These are phyloP conservation scores for Diplodia corticola DNA, from an alignment of 2,329 filamentous ascomycete species.

Conservation along the genomic window DNA sequence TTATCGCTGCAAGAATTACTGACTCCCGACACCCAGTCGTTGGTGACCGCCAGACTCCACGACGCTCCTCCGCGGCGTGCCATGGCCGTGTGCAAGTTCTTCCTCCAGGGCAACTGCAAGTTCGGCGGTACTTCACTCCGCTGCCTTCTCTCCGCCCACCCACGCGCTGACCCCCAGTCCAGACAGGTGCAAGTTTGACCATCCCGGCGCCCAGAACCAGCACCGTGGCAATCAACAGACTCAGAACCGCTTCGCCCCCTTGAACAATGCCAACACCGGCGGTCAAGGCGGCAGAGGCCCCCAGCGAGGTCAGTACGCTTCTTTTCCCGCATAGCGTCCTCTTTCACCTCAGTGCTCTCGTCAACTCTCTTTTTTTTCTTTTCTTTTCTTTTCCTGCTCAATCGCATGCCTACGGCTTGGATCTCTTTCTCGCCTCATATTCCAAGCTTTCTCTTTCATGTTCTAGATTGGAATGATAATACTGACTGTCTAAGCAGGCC, in stretches of 20 bases:
- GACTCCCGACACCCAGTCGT: slow-evolving; percentile 7
- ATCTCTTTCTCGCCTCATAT: not conserved
- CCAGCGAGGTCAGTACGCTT: slow-evolving; percentile 41
- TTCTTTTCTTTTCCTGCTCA: not conserved
- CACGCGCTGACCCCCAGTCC: not conserved
- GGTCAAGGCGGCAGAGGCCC: slow-evolving; percentile 26
- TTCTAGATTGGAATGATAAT: not conserved
- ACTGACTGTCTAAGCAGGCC: slow-evolving; percentile 15
- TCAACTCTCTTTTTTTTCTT: not conserved
- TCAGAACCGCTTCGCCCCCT: slow-evolving; percentile 62
- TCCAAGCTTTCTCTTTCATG: not conserved
- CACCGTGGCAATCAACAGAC: slow-evolving; percentile 25
- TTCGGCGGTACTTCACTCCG: slow-evolving; percentile 57
- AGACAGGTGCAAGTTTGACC: slow-evolving; percentile 63
- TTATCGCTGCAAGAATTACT: slow-evolving; percentile 1
- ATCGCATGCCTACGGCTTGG: not conserved
- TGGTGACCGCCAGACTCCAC: slow-evolving; percentile 7
- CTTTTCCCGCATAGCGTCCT: slow-evolving; percentile 3
- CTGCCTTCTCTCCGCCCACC: not conserved
- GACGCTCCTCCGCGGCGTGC: not conserved
- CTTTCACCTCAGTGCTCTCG: not conserved
- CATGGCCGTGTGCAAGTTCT: slow-evolving; percentile 63
- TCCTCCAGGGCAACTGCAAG: slow-evolving; percentile 63
- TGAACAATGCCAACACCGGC: slow-evolving; percentile 25
- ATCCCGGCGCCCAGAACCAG: slow-evolving; percentile 47